A percentile compares a stretch with the other conserved stretches of the same genome.
phyloP scores from a whole-genome alignment of 2,329 filamentous ascomycete species.

The Byssochlamys sp. region DNA sequence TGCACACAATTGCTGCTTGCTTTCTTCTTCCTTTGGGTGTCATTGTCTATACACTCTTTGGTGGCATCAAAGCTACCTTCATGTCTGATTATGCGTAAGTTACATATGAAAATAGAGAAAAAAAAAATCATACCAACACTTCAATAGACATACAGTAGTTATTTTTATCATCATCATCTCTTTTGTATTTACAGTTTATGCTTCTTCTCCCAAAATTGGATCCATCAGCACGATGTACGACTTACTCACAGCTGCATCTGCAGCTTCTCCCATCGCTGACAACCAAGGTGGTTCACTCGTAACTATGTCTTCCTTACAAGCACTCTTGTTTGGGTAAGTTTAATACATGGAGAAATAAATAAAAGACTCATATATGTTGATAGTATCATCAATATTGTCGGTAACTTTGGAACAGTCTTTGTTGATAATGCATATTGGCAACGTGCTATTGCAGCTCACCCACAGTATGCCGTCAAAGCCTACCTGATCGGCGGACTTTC shows the following conservation, averaged over 20 bases:
- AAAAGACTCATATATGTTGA: no score
- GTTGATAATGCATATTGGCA: slow-evolving; percentile 83
- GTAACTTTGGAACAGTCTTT: slow-evolving; percentile 75
- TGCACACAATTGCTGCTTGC: slow-evolving; percentile 69
- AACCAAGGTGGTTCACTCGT: slow-evolving; percentile 73
- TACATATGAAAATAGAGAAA: no score
- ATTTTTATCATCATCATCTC: slow-evolving; percentile 71
- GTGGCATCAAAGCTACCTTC: slow-evolving; percentile 78
- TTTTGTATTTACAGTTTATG: slow-evolving; percentile 74
- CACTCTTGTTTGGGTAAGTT: no score
- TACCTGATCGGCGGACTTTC: slow-evolving; percentile 78
- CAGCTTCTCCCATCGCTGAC: slow-evolving; percentile 63
- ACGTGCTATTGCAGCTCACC: slow-evolving; percentile 81
- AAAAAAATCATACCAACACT: no score
- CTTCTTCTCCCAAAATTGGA: slow-evolving; percentile 61
- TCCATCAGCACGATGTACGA: slow-evolving; percentile 72
- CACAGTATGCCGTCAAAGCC: slow-evolving; percentile 77
- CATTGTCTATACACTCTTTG: slow-evolving; percentile 64
- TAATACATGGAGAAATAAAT: no score
- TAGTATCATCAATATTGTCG: slow-evolving; percentile 83
- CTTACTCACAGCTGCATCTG: slow-evolving; percentile 58
- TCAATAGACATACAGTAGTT: slow-evolving; percentile 68
- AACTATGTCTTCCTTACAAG: no score
- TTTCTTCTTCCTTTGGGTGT: slow-evolving; percentile 75
- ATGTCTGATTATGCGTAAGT: slow-evolving; percentile 78